Percentiles rank a stretch among this genome's conserved stretches.
Evolutionary conservation across 2,329 filamentous ascomycete species (phyloP).

Genomic region (Polychaeton citri): DNA sequence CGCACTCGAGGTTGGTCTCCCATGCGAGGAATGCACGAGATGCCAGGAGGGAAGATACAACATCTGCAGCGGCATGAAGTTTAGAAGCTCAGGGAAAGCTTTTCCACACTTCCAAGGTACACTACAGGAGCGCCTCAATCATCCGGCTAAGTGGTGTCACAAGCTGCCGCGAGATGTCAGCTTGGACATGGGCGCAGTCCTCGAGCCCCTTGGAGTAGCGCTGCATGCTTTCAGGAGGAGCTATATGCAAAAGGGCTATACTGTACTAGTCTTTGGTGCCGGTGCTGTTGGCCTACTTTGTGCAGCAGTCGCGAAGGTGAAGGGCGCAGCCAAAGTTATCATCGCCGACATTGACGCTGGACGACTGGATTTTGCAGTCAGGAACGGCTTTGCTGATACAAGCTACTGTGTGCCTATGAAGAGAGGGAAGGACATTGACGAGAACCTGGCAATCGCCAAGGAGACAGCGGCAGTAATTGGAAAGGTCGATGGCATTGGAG

Average conservation of each 20-base stretch:
- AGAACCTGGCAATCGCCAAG: constrained; percentile 39
- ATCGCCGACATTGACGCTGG: constrained; percentile 49
- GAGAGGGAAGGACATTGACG: constrained; percentile 37
- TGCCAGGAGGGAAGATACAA: constrained; percentile 48
- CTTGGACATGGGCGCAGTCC: constrained; percentile 43
- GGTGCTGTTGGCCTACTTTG: constrained; percentile 48
- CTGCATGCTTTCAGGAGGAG: constrained; percentile 46
- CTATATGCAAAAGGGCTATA: constrained; percentile 29
- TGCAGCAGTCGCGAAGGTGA: constrained; percentile 42
- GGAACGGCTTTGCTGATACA: constrained; percentile 35
- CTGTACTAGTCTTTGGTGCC: constrained; percentile 46
- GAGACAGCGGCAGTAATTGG: constrained; percentile 32
- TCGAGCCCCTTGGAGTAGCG: constrained; percentile 48
- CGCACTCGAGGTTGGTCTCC: constrained; percentile 82
- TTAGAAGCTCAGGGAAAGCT: constrained; percentile 45
- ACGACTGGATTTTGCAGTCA: constrained; percentile 41
- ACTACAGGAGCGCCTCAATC: constrained; percentile 48
- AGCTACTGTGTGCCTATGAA: constrained; percentile 34
- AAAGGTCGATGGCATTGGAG: constrained; percentile 29
- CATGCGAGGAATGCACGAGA: constrained; percentile 53
- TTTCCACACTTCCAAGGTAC: constrained; percentile 53
- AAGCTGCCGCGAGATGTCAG: constrained; percentile 40
- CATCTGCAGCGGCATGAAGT: constrained; percentile 46
- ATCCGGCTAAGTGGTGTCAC: constrained; percentile 48
- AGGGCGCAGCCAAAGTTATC: constrained; percentile 40